Percentiles rank a stretch among this genome's conserved stretches.
Evolutionary conservation across 768 basidiomycete genomes (phyloP).

Genomic region (Russula olivacea): DNA sequence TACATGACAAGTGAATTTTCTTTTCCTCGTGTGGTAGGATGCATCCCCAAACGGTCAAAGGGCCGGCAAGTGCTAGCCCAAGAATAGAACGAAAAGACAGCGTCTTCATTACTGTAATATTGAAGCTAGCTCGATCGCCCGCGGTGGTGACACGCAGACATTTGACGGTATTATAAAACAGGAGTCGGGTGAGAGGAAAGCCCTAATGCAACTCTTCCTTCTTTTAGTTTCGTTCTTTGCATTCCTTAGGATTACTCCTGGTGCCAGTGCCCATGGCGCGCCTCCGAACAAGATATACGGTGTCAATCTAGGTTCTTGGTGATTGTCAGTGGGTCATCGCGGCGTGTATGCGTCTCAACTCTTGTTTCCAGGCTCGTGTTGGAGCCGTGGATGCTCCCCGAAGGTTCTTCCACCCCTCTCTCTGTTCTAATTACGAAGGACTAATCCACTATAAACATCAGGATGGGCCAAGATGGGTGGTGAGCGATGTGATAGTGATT

Average conservation of each 20-base stretch:
- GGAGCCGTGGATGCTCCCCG: constrained; percentile 80
- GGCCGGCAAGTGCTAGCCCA: not conserved
- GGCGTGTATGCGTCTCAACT: constrained; percentile 8
- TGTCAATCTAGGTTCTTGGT: constrained; percentile 68
- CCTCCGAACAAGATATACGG: constrained; percentile 53
- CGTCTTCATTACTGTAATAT: no score
- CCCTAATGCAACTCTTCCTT: constrained; percentile 4
- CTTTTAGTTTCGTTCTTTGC: not conserved
- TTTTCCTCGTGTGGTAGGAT: no score
- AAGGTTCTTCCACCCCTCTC: constrained; percentile 35
- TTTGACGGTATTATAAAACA: not conserved
- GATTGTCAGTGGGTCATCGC: not conserved
- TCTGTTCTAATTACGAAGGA: no score
- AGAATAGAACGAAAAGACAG: not conserved
- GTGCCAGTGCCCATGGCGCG: not conserved
- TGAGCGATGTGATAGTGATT: constrained; percentile 45
- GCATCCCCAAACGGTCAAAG: no score
- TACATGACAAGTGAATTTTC: not conserved
- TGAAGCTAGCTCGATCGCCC: no score
- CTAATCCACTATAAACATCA: constrained; percentile 24
- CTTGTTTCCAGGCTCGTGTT: constrained; percentile 52
- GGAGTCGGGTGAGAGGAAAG: not conserved
- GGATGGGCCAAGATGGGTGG: constrained; percentile 77
- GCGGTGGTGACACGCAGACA: no score
- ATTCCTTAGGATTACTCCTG: not conserved